These are phyloP conservation scores for Nemania sp. DNA, from an alignment of 2,329 filamentous ascomycete species.

Conservation along the genomic window DNA sequence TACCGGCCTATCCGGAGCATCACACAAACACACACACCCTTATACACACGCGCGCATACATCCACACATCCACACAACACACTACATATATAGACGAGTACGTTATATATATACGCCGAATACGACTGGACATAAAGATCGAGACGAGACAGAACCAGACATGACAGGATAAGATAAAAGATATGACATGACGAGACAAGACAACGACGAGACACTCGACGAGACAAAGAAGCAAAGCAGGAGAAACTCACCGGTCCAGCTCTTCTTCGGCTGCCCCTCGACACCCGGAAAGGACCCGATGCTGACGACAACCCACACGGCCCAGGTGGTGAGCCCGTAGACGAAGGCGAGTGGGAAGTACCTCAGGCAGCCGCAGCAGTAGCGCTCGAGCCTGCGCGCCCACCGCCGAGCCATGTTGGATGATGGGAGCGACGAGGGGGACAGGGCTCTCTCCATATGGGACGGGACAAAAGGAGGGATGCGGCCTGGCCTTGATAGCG, in stretches of 20 bases:
- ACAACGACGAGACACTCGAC: neutral
- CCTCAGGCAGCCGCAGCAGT: constrained; percentile 76
- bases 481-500: neutral
- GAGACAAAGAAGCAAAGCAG: no score
- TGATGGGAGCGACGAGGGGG: constrained; percentile 31
- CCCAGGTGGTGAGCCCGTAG: constrained; percentile 90
- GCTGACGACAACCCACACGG: constrained; percentile 80
- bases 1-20: no score
- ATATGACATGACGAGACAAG: neutral
- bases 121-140: no score
- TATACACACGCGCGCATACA: no score
- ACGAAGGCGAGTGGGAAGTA: constrained; percentile 91
- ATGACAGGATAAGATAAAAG: neutral
- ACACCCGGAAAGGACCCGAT: constrained; percentile 62
- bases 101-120: no score
- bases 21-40: no score
- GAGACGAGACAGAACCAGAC: neutral
- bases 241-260: constrained; percentile 59
- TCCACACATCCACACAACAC: no score
- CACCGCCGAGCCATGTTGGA: constrained; percentile 62
- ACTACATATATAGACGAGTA: no score
- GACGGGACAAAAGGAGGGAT: neutral
- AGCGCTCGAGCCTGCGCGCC: constrained; percentile 75
- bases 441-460: constrained; percentile 35
- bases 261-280: constrained; percentile 49